Percentiles rank a stretch among this genome's conserved stretches.
Evolutionary conservation across 2,329 filamentous ascomycete genomes (phyloP).

Genomic region (Hirsutella rhossiliensis): DNA sequence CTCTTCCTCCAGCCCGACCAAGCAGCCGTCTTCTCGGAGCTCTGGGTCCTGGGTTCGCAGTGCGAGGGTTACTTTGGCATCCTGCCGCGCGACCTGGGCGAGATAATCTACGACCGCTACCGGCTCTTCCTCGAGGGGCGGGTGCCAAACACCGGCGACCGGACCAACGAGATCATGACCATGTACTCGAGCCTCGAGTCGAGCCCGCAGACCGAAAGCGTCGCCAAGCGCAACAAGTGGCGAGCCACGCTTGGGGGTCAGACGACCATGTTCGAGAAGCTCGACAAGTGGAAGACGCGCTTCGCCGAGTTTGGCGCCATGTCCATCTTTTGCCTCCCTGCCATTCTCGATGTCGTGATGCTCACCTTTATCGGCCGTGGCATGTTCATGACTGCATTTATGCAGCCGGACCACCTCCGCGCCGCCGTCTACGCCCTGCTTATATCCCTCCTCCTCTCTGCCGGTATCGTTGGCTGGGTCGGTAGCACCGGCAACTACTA

Average conservation of each 20-base stretch:
- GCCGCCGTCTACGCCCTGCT: constrained; percentile 44
- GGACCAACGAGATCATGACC: constrained; percentile 19
- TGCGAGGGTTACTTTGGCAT: constrained; percentile 52
- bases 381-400: constrained; percentile 46
- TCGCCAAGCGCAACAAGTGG: background rate
- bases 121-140: constrained; percentile 13
- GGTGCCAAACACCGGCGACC: constrained; percentile 12
- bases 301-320: constrained; percentile 40
- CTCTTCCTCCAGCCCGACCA: constrained; percentile 51
- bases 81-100: constrained; percentile 32
- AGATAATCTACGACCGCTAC: constrained; percentile 23
- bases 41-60: constrained; percentile 50
- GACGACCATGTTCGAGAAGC: constrained; percentile 4
- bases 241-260: background rate
- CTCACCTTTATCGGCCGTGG: constrained; percentile 47
- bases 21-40: constrained; percentile 50
- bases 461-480: constrained; percentile 51
- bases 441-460: constrained; percentile 45
- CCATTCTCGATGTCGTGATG: constrained; percentile 47
- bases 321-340: constrained; percentile 50
- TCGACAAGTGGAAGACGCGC: constrained; percentile 11
- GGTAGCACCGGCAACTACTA: constrained; percentile 52
- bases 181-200: constrained; percentile 18
- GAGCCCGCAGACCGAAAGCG: background rate
- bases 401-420: constrained; percentile 37